Evolutionary conservation across 208 protist genomes (phyloP).

Genomic region (Phytomonas francai): DNA sequence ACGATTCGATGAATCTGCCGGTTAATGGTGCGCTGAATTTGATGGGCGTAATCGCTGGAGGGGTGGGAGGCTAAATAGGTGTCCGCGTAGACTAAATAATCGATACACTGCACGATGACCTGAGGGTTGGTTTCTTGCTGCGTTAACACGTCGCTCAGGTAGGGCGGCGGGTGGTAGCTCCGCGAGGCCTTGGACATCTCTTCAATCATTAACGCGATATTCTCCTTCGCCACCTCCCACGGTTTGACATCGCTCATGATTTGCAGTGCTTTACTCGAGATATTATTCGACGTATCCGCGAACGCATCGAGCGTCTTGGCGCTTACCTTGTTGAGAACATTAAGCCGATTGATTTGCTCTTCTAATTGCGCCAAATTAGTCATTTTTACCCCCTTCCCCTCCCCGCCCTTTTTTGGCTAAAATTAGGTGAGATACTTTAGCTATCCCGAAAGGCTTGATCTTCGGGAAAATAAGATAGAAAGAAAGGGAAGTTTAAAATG

Average conservation of each 20-base stretch:
- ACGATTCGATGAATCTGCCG: conserved; percentile 52
- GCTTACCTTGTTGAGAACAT: conserved; percentile 53
- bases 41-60: background rate
- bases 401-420: background rate
- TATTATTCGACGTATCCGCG: conserved; percentile 70
- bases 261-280: conserved; percentile 44
- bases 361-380: conserved; percentile 43
- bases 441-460: background rate
- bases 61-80: conserved; percentile 72
- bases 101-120: conserved; percentile 56
- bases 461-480: conserved; percentile 9
- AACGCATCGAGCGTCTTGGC: conserved; percentile 72
- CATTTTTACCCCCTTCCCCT: conserved; percentile 19
- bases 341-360: conserved; percentile 61
- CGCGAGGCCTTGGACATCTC: conserved; percentile 76
- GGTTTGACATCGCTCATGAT: conserved; percentile 73
- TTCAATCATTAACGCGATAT: conserved; percentile 79
- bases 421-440: background rate
- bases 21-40: background rate
- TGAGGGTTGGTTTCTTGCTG: conserved; percentile 51
- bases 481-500: background rate
- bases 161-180: conserved; percentile 76
- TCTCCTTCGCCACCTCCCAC: conserved; percentile 84
- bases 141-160: conserved; percentile 49
- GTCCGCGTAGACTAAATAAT: conserved; percentile 84